phyloP scores from a whole-genome alignment of 768 basidiomycete genomes.

The Paxillus ammoniavirescens region DNA sequence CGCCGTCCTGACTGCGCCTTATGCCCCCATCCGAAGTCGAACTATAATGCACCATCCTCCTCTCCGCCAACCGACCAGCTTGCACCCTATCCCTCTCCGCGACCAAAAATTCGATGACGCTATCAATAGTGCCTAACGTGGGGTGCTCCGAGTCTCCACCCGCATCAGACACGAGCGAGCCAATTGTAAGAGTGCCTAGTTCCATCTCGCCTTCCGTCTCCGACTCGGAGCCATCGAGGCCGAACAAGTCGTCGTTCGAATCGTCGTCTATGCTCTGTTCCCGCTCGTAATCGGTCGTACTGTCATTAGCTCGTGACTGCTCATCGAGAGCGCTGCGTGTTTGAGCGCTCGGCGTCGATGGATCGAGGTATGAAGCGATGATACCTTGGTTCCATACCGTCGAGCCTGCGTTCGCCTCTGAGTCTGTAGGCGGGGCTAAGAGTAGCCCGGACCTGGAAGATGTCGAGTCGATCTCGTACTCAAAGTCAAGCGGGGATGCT shows the following conservation, averaged over 20 bases:
- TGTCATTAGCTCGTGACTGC: conserved; percentile 25
- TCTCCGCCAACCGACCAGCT: conserved; percentile 36
- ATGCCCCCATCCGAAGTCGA: conserved; percentile 36
- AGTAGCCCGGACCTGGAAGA: conserved; percentile 28
- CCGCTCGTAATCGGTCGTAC: conserved; percentile 15
- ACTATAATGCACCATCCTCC: conserved; percentile 27
- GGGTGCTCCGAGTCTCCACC: conserved; percentile 45
- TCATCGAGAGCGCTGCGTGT: conserved; percentile 26
- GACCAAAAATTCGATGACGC: conserved; percentile 72
- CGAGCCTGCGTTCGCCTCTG: conserved; percentile 47
- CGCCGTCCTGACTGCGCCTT: conserved; percentile 39
- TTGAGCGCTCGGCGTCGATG: conserved; percentile 27
- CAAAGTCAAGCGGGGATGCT: conserved; percentile 11
- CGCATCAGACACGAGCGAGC: conserved; percentile 21
- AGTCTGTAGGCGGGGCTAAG: conserved; percentile 27
- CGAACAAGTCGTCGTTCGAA: conserved; percentile 10
- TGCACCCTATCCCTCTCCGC: conserved; percentile 62
- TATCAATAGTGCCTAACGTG: conserved; percentile 70
- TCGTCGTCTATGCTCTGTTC: neutral
- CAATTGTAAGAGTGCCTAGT: conserved; percentile 23
- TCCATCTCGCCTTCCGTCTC: conserved; percentile 41
- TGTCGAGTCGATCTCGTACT: conserved; percentile 24
- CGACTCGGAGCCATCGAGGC: conserved; percentile 24
- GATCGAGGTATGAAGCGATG: conserved; percentile 56
- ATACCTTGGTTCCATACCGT: conserved; percentile 65